These are phyloP conservation scores for Ulota crispa DNA, from an alignment of 225 moss, liverwort and hornwort genomes.

Conservation along the genomic window DNA sequence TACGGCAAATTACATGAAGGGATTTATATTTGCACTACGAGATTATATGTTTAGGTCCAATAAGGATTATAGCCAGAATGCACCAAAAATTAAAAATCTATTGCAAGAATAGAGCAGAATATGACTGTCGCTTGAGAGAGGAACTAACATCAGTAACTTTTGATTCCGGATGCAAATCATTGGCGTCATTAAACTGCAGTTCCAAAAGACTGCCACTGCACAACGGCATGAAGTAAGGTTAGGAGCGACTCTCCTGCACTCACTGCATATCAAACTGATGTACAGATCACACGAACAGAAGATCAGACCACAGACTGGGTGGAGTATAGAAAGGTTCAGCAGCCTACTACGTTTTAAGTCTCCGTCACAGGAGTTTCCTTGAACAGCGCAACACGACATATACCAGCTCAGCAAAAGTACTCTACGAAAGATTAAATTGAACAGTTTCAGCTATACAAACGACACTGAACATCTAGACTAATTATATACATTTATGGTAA, in stretches of 20 bases:
- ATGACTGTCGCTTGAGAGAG: constrained; percentile 47
- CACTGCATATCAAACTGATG: constrained; percentile 3
- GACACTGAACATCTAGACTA: constrained; percentile 8
- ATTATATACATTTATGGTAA: background rate
- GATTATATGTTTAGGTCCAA: background rate
- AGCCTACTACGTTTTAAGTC: constrained; percentile 14
- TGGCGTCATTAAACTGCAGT: constrained; percentile 36
- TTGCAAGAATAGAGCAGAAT: constrained; percentile 4
- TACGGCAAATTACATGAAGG: background rate
- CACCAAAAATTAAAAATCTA: background rate
- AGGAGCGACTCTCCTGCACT: constrained; percentile 12
- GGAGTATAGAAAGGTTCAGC: constrained; percentile 21
- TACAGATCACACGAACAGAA: constrained; percentile 9
- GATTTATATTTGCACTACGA: constrained; percentile 1
- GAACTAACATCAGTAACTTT: constrained; percentile 34
- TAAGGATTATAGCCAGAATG: constrained; percentile 6
- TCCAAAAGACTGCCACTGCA: constrained; percentile 42
- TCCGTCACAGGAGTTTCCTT: background rate
- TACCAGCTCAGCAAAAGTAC: constrained; percentile 17
- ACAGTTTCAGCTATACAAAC: constrained; percentile 1
- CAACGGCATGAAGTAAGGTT: constrained; percentile 19
- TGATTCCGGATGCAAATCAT: constrained; percentile 25
- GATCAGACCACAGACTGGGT: background rate
- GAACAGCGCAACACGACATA: constrained; percentile 7
- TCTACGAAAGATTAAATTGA: constrained; percentile 18